phyloP scores from a whole-genome alignment of 768 basidiomycete species.

The Mycena rebaudengoi region DNA sequence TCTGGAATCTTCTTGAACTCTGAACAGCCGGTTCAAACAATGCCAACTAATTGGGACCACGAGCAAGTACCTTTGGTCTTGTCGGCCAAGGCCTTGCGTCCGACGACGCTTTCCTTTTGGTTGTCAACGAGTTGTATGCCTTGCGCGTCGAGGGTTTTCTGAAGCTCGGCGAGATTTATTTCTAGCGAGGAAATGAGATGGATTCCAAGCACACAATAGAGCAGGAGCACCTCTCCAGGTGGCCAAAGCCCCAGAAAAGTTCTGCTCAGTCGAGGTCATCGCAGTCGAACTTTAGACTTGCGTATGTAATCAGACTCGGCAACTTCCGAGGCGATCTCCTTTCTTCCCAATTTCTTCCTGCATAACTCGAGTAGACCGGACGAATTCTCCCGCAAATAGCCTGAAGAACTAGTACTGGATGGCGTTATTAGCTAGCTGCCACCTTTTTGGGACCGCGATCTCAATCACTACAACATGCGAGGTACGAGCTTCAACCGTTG shows the following conservation, averaged over 20 bases:
- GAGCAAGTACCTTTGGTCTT: constrained; percentile 87
- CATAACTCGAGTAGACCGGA: too few relatives aligned
- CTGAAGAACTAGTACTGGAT: too few relatives aligned
- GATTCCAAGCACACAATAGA: not conserved
- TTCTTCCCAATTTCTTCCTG: too few relatives aligned
- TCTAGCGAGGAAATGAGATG: constrained; percentile 50
- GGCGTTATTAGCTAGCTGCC: too few relatives aligned
- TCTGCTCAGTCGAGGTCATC: constrained; percentile 64
- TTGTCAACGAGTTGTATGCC: constrained; percentile 97
- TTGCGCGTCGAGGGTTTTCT: constrained; percentile 92
- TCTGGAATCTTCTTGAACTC: constrained; percentile 98
- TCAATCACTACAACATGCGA: too few relatives aligned
- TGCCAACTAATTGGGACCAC: not conserved
- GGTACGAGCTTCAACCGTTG: too few relatives aligned
- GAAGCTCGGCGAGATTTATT: constrained; percentile 88
- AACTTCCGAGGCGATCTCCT: too few relatives aligned
- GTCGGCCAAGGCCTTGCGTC: constrained; percentile 93
- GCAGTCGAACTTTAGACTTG: too few relatives aligned
- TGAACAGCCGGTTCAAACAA: constrained; percentile 38
- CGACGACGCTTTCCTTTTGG: constrained; percentile 96
- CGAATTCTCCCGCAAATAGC: too few relatives aligned
- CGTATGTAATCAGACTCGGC: too few relatives aligned
- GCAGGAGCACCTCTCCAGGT: constrained; percentile 85
- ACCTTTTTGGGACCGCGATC: too few relatives aligned
- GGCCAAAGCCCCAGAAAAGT: constrained; percentile 91